phyloP scores from a whole-genome alignment of 306 rosid species.

The Ammopiptanthus mongolicus region DNA sequence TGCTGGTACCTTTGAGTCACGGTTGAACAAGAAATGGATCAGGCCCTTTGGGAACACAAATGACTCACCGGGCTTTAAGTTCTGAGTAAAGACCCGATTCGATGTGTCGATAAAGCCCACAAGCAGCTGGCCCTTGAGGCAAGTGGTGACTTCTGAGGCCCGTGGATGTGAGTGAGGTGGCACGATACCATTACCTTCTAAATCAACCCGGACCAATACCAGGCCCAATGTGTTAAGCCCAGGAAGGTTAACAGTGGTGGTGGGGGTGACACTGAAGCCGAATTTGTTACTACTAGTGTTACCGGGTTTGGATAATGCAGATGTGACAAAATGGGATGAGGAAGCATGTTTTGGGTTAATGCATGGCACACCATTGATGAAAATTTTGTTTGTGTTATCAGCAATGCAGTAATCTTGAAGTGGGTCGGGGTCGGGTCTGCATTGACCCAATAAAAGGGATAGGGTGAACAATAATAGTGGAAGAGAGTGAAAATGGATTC shows the following conservation, averaged over 20 bases:
- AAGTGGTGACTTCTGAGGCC: slow-evolving; percentile 57
- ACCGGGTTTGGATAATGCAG: slow-evolving; percentile 43
- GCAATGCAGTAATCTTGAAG: slow-evolving; percentile 80
- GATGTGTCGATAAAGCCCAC: slow-evolving; percentile 58
- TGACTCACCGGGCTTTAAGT: slow-evolving; percentile 48
- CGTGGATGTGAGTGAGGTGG: slow-evolving; percentile 67
- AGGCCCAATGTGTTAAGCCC: slow-evolving; percentile 81
- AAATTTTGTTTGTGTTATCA: slow-evolving; percentile 24
- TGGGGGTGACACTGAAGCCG: slow-evolving; percentile 46
- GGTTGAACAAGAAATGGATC: slow-evolving; percentile 54
- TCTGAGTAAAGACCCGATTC: slow-evolving; percentile 25
- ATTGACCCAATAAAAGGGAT: slow-evolving; percentile 19
- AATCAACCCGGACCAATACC: slow-evolving; percentile 47
- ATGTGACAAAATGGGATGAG: slow-evolving; percentile 46
- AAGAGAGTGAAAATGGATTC: slow-evolving; percentile 21
- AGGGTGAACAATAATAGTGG: slow-evolving; percentile 23
- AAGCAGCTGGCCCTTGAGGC: slow-evolving; percentile 45
- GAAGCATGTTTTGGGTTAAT: slow-evolving; percentile 48
- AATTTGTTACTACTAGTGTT: slow-evolving; percentile 21
- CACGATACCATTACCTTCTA: slow-evolving; percentile 22
- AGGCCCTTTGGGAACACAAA: slow-evolving; percentile 66
- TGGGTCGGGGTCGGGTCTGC: slow-evolving; percentile 51
- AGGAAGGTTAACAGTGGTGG: slow-evolving; percentile 45
- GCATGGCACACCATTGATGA: slow-evolving; percentile 60
- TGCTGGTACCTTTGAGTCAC: slow-evolving; percentile 23